Percentiles rank a stretch among this genome's conserved stretches.
phyloP scores from a whole-genome alignment of 2,329 filamentous ascomycete genomes.

The Magnaporthiopsis poae region DNA sequence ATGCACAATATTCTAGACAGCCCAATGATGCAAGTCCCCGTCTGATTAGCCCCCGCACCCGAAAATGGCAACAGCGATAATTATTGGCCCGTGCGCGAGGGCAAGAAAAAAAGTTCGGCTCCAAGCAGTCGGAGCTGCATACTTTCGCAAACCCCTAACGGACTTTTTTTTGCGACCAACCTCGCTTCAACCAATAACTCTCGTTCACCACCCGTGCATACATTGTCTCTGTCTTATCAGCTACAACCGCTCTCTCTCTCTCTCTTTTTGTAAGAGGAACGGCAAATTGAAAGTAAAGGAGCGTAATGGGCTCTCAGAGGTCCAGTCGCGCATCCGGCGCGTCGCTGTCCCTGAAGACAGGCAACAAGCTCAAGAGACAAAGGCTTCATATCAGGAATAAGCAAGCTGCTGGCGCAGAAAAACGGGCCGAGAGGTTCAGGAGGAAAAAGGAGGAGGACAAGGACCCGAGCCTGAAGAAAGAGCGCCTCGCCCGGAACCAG shows the following conservation, averaged over 20 bases:
- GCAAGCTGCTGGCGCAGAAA: conserved; percentile 48
- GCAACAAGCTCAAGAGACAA: conserved; percentile 73
- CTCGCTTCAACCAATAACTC: neutral
- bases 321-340: conserved; percentile 16
- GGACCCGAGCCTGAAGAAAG: conserved; percentile 64
- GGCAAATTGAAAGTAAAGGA: neutral
- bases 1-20: too few species aligned
- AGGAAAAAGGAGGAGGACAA: conserved; percentile 77
- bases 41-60: neutral
- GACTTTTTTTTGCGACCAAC: neutral
- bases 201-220: neutral
- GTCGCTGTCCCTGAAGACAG: conserved; percentile 32
- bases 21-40: too few species aligned
- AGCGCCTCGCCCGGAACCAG: conserved; percentile 67
- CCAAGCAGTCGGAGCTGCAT: neutral
- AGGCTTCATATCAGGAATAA: conserved; percentile 73
- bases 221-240: neutral
- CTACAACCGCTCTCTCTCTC: too few species aligned
- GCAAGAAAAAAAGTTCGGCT: conserved; percentile 5
- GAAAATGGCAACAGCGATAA: neutral
- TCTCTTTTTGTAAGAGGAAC: neutral
- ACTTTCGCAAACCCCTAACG: neutral
- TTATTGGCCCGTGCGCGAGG: neutral
- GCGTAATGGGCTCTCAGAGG: conserved; percentile 16
- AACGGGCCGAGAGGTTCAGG: conserved; percentile 28